A percentile compares a stretch with the other conserved stretches of the same genome.
Conservation (phyloP, 2,329 filamentous ascomycete genomes). For the Exophiala spinifera region DNA sequence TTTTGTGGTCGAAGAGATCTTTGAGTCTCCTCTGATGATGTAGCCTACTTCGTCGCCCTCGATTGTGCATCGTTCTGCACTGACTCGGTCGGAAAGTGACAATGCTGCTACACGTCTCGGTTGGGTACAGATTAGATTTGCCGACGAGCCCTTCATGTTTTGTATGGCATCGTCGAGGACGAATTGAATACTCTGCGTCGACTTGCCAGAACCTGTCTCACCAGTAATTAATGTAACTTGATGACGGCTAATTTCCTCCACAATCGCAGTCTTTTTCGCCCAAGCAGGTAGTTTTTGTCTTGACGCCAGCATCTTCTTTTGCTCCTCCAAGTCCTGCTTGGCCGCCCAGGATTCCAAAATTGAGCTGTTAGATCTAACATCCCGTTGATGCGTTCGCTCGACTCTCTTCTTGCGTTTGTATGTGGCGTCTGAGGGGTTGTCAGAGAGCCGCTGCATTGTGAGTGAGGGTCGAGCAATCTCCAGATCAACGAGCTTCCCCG, state of each 20-base stretch:
- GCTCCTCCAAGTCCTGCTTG: conserved; percentile 62
- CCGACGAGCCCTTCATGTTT: conserved; percentile 67
- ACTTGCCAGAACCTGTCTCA: conserved; percentile 95
- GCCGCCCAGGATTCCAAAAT: conserved; percentile 63
- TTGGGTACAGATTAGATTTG: conserved; percentile 93
- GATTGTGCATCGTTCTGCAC: conserved; percentile 77
- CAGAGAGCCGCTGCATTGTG: background rate
- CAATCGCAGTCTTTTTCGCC: conserved; percentile 73
- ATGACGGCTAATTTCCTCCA: conserved; percentile 69
- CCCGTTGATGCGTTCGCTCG: conserved; percentile 7
- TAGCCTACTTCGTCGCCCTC: conserved; percentile 91
- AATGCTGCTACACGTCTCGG: conserved; percentile 91
- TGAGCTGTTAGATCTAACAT: conserved; percentile 36
- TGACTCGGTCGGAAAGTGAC: conserved; percentile 88
- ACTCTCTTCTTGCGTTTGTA: background rate
- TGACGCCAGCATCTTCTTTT: conserved; percentile 71
- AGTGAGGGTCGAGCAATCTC: conserved; percentile 66
- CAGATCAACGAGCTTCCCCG: conserved; percentile 79
- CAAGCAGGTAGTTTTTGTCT: conserved; percentile 81
- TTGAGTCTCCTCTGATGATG: conserved; percentile 85
- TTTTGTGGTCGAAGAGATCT: conserved; percentile 69
- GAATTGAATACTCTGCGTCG: conserved; percentile 94
- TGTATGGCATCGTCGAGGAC: conserved; percentile 86
- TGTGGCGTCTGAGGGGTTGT: background rate
- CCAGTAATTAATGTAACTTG: conserved; percentile 96